These are phyloP conservation scores for Alloteropsis semialata DNA, from an alignment of 176 grass and related monocot species.

Conservation along the genomic window DNA sequence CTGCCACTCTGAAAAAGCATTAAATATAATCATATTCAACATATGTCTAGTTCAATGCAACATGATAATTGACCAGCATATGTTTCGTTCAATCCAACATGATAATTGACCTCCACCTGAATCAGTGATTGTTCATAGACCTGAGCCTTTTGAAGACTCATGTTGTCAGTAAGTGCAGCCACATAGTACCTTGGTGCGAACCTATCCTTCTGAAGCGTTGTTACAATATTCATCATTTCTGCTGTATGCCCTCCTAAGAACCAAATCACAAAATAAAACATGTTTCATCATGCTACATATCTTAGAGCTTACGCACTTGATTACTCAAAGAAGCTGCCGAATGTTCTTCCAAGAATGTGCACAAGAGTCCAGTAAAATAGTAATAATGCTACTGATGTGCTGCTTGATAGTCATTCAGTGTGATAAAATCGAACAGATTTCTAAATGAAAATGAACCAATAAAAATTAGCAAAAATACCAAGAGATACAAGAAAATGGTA, in stretches of 20 bases:
- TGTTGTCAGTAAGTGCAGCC: constrained; percentile 85
- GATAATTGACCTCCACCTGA: constrained; percentile 26
- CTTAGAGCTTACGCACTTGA: not conserved
- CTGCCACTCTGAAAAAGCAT: constrained; percentile 42
- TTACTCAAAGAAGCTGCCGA: constrained; percentile 8
- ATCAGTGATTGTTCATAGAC: constrained; percentile 69
- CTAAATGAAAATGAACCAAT: not conserved
- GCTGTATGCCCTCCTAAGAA: constrained; percentile 78
- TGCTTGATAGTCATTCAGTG: not conserved
- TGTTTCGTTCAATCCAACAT: not conserved
- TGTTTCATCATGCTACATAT: not conserved
- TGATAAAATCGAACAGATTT: not conserved
- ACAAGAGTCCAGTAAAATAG: not conserved
- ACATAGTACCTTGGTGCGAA: constrained; percentile 79
- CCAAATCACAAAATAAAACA: constrained; percentile 10
- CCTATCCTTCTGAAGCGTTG: constrained; percentile 69
- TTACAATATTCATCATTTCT: constrained; percentile 90
- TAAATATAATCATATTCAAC: not conserved
- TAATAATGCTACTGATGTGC: not conserved
- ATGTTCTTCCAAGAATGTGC: not conserved
- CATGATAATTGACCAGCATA: not conserved
- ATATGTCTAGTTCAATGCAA: not conserved
- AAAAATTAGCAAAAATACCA: not conserved
- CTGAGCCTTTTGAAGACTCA: constrained; percentile 90
- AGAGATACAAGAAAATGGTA: not conserved